A percentile compares a stretch with the other conserved stretches of the same genome.
Evolutionary conservation across 805 yeast species (phyloP).

Genomic region (Saccharomycopsis oosterbeekiorum): DNA sequence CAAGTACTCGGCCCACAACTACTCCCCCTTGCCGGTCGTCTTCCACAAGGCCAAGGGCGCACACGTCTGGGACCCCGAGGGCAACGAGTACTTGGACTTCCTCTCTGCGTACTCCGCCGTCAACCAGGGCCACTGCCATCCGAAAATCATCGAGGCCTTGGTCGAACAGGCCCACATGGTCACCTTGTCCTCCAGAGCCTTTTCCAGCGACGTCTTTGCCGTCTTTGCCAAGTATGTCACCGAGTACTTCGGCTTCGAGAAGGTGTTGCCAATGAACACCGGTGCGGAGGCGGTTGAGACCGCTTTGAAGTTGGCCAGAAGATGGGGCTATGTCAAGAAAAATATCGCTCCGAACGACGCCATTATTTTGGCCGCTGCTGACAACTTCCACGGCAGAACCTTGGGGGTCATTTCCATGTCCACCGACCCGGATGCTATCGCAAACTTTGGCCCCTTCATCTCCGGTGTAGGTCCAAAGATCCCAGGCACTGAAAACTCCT

Average conservation of each 20-base stretch:
- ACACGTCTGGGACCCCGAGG: conserved; percentile 97
- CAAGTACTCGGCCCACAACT: conserved; percentile 89
- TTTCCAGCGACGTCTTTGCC: conserved; percentile 83
- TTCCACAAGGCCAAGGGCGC: conserved; percentile 83
- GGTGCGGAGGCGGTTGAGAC: conserved; percentile 99
- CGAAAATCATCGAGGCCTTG: conserved; percentile 76
- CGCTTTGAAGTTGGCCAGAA: conserved; percentile 85
- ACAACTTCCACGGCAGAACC: conserved; percentile 95
- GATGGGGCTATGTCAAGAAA: conserved; percentile 92
- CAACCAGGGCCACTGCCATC: conserved; percentile 97
- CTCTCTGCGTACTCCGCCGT: conserved; percentile 94
- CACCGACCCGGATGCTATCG: conserved; percentile 88
- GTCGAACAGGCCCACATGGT: conserved; percentile 76
- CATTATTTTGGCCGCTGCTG: conserved; percentile 73
- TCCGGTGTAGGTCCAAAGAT: conserved; percentile 73
- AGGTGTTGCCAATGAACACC: conserved; percentile 95
- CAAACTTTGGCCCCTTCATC: conserved; percentile 84
- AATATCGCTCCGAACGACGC: conserved; percentile 79
- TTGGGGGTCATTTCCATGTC: conserved; percentile 93
- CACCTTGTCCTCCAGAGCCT: conserved; percentile 87
- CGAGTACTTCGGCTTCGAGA: conserved; percentile 81
- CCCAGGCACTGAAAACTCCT: conserved; percentile 56
- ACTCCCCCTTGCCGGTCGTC: conserved; percentile 94
- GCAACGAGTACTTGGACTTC: conserved; percentile 86
- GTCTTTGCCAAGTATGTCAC: conserved; percentile 79